Percentiles rank a stretch among this genome's conserved stretches.
phyloP scores from a whole-genome alignment of 2,329 filamentous ascomycete genomes.

The Claviceps sorghi region DNA sequence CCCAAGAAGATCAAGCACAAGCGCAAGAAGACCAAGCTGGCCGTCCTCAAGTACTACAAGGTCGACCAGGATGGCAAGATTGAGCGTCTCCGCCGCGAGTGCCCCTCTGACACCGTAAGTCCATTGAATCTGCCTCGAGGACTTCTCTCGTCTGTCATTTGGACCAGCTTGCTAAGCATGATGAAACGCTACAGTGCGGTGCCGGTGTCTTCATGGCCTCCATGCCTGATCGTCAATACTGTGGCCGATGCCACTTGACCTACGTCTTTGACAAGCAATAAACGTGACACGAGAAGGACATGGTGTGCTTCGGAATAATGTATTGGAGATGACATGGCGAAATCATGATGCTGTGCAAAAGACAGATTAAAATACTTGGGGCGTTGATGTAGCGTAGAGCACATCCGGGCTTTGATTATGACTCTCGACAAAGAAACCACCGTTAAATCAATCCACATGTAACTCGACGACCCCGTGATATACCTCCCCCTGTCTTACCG shows the following conservation, averaged over 20 bases:
- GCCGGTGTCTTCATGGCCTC: constrained; percentile 99
- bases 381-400: constrained; percentile 31
- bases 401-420: constrained; percentile 26
- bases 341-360: constrained; percentile 16
- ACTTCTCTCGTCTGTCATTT: too few relatives aligned
- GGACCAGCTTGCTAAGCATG: background rate
- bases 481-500: too few relatives aligned
- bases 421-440: constrained; percentile 19
- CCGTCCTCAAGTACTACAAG: constrained; percentile 99
- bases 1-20: constrained; percentile 99
- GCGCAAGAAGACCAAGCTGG: constrained; percentile 99
- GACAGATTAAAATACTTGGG: constrained; percentile 14
- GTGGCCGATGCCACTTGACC: constrained; percentile 58
- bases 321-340: constrained; percentile 16
- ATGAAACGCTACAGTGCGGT: constrained; percentile 54
- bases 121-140: background rate
- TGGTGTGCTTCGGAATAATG: constrained; percentile 17
- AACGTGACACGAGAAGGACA: constrained; percentile 14
- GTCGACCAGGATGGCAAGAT: constrained; percentile 99
- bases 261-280: constrained; percentile 59
- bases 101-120: constrained; percentile 76
- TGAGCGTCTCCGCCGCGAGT: constrained; percentile 96
- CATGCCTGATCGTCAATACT: constrained; percentile 99
- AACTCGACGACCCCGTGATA: background rate
- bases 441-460: background rate